A percentile compares a stretch with the other conserved stretches of the same genome.
Evolutionary conservation across 495 filamentous ascomycete genomes (phyloP).

Genomic region (Podospora pseudopauciseta): DNA sequence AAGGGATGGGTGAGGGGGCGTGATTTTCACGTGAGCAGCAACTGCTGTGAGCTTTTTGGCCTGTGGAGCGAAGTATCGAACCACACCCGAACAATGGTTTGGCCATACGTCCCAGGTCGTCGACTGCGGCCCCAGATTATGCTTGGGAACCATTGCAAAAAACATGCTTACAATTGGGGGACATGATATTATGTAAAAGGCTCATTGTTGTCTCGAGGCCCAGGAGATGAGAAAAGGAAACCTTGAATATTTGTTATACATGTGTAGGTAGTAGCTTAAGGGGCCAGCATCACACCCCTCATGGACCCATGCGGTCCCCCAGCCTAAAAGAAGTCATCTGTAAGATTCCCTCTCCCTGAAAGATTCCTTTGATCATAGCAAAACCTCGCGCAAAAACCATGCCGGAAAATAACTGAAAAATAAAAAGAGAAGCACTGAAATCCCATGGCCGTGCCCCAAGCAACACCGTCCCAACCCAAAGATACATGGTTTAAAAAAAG

Average conservation of each 20-base stretch:
- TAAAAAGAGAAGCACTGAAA: conserved; percentile 31
- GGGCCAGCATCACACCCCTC: not conserved
- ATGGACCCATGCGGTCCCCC: not conserved
- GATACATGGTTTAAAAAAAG: conserved; percentile 38
- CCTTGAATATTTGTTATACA: not conserved
- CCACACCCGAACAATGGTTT: no score
- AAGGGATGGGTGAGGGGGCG: not conserved
- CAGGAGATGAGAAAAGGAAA: not conserved
- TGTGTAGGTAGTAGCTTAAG: not conserved
- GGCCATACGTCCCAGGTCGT: no score
- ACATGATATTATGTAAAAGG: not conserved
- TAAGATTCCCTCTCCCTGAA: not conserved
- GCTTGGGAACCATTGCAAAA: not conserved
- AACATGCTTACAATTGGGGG: no score
- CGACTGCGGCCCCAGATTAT: no score
- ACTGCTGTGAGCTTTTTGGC: not conserved
- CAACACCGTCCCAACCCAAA: conserved; percentile 47
- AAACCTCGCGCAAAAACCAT: conserved; percentile 34
- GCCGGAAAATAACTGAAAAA: conserved; percentile 22
- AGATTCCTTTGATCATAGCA: conserved; percentile 26
- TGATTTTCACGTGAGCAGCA: not conserved
- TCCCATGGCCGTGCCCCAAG: conserved; percentile 36
- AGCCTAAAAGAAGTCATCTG: not conserved
- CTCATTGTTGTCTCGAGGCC: not conserved
- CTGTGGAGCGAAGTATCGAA: no score